Base-by-base conservation (phyloP, 768 basidiomycete genomes). In the Chalciporus pseudorubinellus region DNA sequence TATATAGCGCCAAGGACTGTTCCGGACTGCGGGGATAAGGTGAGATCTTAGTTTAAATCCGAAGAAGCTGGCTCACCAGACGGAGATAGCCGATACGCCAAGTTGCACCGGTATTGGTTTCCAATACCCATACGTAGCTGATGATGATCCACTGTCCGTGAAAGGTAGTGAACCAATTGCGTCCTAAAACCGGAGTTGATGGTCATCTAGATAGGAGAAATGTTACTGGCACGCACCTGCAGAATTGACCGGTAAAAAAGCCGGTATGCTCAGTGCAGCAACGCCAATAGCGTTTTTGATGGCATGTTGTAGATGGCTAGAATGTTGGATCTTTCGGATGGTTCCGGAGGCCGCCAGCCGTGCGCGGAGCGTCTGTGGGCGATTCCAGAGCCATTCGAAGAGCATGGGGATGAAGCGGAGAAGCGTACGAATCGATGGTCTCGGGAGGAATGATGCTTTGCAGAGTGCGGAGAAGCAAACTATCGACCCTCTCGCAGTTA, bases 121-220 rank as follows among this genome's bases (percentile, higher is more conserved):
- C 77, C 28, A 79, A 64, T 6, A 80, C 77, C 76, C 77, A 79
- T 1, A 79, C 63, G 59, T 77, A 77, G 22, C 72, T 76, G 52
- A 78, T 74, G 9, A 75, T 64, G 72, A 78, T 75, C 78, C 78
- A 79, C 50, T 78, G 78, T 14, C 75, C 76, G 42, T 71, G 72
- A 22, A 62, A 64, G 12, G 38, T 48, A 12, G 46, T 47, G 56
- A 73, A 80, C 75, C 76, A 78, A 26, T 54, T 45, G 29, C 62
- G 61, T 20, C 65, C 75, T 79, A 53, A 33, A 29, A 16, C n/a
- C 18, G 48, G 29, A 29, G n/a, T 19, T 16, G 19, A 28, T 13
- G 16, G 22, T 10, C 33, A 7, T 6, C 16, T 33, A 14, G 39
- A 31, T 5, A n/a, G n/a, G 18, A 42, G 13, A 13, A 42, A 20